Evolutionary conservation across 495 filamentous ascomycete species (phyloP), one percentile per base, ranked within the genome.

Genomic region (Penicillium desertorum): DNA sequence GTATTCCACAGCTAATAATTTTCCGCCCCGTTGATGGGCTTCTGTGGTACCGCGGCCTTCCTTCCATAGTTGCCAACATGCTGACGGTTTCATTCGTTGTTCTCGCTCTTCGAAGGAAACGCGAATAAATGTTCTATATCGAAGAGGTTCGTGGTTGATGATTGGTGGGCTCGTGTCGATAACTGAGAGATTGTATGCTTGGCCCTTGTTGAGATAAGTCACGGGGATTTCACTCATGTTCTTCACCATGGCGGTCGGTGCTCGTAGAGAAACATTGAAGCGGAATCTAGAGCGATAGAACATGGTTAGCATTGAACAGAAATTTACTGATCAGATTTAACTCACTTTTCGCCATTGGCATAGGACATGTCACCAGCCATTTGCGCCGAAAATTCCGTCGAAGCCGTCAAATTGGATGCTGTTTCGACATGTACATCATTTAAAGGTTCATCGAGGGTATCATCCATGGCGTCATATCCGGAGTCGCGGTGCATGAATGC

Each of bases 11-110:
- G 93, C 94, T 68, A 95, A 88, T 5, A 96, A 79, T 62, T 89
- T 90, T 14, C 91, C 91, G 37, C 88, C 90, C 47, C 92, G 79
- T 65, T 95, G 90, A 62, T 96, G 91, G 2, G 92, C 90, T 75
- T 96, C 90, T 57, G 87, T 95, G 1, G 85, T 87, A 4, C 93
- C 92, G 37, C 93, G 82, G 0, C 91, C 90, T 68, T 96, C 92
- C 66, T 97, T 96, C 94, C 94, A 98, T 17, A 98, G 69, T 59
- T 91, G 90, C 94, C 94, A 98, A 71, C 90, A 96, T 11, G 87
- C 77, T 22, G 83, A 85, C 0, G 94, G 92, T 54, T 86, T 88
- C 53, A 84, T 81, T 59, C 93, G 79, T 68, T 98, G 93, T 60
- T 93, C 85, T 55, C 95, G 88, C 53, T 97, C 92, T 64, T 98